phyloP scores from a whole-genome alignment of 2,329 filamentous ascomycete genomes.

The Fusarium nanum region DNA sequence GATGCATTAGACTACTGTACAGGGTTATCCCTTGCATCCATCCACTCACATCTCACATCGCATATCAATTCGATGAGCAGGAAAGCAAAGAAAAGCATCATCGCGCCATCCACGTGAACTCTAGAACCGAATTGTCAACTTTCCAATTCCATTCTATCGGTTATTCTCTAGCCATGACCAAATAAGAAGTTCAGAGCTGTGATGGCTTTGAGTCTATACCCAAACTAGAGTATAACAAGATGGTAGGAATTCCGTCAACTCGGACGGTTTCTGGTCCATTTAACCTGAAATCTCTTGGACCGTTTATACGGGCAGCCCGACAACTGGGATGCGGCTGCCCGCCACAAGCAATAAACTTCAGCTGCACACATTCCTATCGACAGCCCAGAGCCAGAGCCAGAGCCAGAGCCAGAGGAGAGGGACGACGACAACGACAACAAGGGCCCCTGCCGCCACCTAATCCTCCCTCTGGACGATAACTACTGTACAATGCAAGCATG shows the following conservation, averaged over 20 bases:
- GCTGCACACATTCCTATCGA: constrained; percentile 26
- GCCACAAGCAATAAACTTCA: constrained; percentile 16
- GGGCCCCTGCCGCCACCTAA: constrained; percentile 3
- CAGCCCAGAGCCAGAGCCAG: background rate
- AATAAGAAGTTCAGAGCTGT: background rate
- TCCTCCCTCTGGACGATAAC: background rate
- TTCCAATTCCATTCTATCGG: background rate
- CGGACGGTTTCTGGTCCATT: background rate
- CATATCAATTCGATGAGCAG: background rate
- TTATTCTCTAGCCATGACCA: background rate
- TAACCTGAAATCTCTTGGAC: background rate
- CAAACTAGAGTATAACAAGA: background rate
- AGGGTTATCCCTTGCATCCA: background rate
- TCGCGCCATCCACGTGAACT: background rate
- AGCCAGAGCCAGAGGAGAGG: constrained; percentile 1
- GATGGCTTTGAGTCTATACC: background rate
- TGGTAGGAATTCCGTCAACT: background rate
- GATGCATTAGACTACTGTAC: background rate
- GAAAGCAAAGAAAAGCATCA: background rate
- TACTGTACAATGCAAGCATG: background rate
- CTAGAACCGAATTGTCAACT: background rate
- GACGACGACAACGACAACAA: constrained; percentile 10
- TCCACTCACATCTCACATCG: background rate
- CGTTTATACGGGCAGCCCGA: constrained; percentile 23
- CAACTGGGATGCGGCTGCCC: constrained; percentile 3